Evolutionary conservation across 225 moss, liverwort and hornwort genomes (phyloP), one percentile per base, ranked within the genome.

Genomic region (Neckera pumila): DNA sequence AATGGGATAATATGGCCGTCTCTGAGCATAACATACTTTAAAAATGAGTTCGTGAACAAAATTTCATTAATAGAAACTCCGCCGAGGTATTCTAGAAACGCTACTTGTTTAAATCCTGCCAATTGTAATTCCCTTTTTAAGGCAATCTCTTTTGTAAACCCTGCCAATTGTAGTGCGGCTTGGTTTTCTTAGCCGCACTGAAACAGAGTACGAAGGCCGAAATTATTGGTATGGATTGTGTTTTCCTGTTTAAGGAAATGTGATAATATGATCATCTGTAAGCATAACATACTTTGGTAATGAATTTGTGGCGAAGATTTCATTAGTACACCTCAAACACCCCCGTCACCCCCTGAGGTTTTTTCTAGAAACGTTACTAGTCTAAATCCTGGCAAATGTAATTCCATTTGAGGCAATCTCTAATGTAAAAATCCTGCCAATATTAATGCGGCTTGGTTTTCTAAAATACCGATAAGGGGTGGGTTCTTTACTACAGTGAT

Each of bases 151-250:
- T 69, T 45, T 40, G 31, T 62, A 31, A 61, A 43, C 31, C 42
- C 43, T 61, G 43, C 61, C 45, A 81, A 62, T 43, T 81, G 81
- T 81, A 81, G 45, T 63, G 33, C 33, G 62, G 63, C 63, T 63
- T 30, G 33, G 31, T 45, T 81, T 69, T 69, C 69, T 38, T 71
- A 71, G 42, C 26, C 71, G 42, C 71, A 42, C 92, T 54, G 92
- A 89, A 78, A 64, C 92, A 53, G 96, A 96, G 84, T 90, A 91
- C n/a, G 92, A 94, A 84, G 93, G 93, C 17, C 90, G 94, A 62
- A 94, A 71, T 86, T 93, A 14, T 78, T 95, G 93, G 95, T 95
- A 92, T 78, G 79, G 70, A 87, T 54, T 31, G 22, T 70, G 53
- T 80, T 83, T n/a, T 15, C 57, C 43, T 63, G 17, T 34, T 53